phyloP scores from a whole-genome alignment of 23 red algal genomes.

The Rhodosorus marinus region DNA sequence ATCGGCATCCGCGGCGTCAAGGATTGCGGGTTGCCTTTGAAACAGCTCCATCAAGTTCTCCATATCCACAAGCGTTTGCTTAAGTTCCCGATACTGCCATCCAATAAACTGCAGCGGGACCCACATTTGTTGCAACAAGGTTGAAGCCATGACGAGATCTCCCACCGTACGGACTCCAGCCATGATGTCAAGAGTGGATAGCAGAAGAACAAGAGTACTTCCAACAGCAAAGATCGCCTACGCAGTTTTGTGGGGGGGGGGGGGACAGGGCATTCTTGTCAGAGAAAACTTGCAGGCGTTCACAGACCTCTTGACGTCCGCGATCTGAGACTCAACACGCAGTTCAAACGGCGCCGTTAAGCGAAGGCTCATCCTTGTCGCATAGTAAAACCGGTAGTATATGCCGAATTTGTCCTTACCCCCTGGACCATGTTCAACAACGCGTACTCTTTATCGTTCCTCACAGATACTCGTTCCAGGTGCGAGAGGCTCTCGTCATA shows the following conservation, averaged over 20 bases:
- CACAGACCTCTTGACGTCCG: too few species aligned
- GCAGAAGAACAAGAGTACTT: conserved; percentile 22
- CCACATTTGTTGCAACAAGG: conserved; percentile 86
- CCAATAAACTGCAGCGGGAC: conserved; percentile 86
- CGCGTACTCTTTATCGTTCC: conserved; percentile 63
- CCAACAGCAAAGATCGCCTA: conserved; percentile 35
- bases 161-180: conserved; percentile 54
- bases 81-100: conserved; percentile 95
- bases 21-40: conserved; percentile 11
- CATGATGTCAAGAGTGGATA: conserved; percentile 30
- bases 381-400: too few species aligned
- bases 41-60: conserved; percentile 83
- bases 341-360: too few species aligned
- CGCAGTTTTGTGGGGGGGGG: too few species aligned
- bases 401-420: too few species aligned
- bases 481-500: conserved; percentile 50
- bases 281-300: too few species aligned
- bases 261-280: too few species aligned
- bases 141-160: conserved; percentile 63
- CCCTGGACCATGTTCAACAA: conserved; percentile 66
- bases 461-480: conserved; percentile 39
- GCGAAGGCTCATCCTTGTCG: too few species aligned
- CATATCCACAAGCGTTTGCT: conserved; percentile 78
- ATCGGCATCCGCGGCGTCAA: conserved; percentile 30
- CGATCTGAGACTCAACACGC: too few species aligned